A percentile compares a stretch with the other conserved stretches of the same genome.
phyloP scores from a whole-genome alignment of 345 rosid species.

The Kernera saxatilis region DNA sequence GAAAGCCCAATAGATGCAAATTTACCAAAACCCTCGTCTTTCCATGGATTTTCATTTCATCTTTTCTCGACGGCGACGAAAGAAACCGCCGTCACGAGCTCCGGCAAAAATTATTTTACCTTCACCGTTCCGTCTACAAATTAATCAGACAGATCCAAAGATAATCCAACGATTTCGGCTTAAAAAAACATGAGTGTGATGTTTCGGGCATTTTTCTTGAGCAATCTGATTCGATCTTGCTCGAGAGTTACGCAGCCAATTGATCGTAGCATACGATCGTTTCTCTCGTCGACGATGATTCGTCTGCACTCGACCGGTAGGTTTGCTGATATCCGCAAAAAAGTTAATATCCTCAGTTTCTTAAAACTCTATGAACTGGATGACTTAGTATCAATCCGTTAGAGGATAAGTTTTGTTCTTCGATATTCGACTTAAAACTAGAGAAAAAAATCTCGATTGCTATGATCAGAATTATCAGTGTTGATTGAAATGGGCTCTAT shows the following conservation, averaged over 20 bases:
- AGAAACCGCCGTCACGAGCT: conserved; percentile 10
- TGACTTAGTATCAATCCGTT: neutral
- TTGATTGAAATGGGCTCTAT: neutral
- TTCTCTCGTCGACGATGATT: conserved; percentile 17
- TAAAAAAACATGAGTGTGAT: conserved; percentile 17
- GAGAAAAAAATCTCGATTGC: neutral
- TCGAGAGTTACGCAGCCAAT: conserved; percentile 12
- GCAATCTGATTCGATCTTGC: conserved; percentile 22
- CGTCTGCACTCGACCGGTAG: conserved; percentile 46
- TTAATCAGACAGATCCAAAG: neutral
- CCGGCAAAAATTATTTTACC: neutral
- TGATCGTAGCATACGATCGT: conserved; percentile 1
- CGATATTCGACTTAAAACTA: neutral
- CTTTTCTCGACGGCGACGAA: neutral
- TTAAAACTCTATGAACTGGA: too few relatives aligned
- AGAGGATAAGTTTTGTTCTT: neutral
- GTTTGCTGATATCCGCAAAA: neutral
- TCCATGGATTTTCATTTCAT: neutral
- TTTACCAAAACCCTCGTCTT: neutral
- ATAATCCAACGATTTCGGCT: neutral
- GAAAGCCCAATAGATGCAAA: too few relatives aligned
- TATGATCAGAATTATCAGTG: neutral
- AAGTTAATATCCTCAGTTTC: neutral
- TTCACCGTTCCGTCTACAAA: neutral
- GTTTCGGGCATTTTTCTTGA: conserved; percentile 5